phyloP scores from a whole-genome alignment of 805 yeast genomes.

The Lipomyces starkeyi region DNA sequence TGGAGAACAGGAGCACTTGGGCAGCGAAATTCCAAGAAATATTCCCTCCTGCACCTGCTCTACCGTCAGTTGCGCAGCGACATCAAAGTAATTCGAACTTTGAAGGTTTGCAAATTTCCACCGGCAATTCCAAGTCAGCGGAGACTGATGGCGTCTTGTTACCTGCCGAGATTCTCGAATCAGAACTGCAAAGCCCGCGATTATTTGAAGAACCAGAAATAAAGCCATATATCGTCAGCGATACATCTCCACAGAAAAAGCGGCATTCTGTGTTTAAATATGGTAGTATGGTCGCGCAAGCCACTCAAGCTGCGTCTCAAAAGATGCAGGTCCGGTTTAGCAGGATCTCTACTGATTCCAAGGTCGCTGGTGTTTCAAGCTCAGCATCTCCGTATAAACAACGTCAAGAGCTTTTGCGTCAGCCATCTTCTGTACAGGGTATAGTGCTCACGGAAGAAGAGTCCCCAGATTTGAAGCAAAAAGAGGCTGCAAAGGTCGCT shows the following conservation, averaged over 20 bases:
- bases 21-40: slow-evolving; percentile 17
- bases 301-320: not conserved
- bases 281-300: slow-evolving; percentile 8
- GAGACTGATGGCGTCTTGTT: slow-evolving; percentile 11
- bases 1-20: slow-evolving; percentile 29
- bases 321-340: slow-evolving; percentile 3
- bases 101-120: slow-evolving; percentile 26
- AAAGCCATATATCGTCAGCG: slow-evolving; percentile 24
- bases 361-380: not conserved
- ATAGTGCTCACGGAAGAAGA: not conserved
- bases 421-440: not conserved
- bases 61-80: slow-evolving; percentile 19
- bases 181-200: slow-evolving; percentile 31
- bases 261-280: slow-evolving; percentile 27
- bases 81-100: not conserved
- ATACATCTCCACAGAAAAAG: slow-evolving; percentile 32
- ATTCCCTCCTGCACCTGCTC: slow-evolving; percentile 30
- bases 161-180: slow-evolving; percentile 26
- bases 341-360: slow-evolving; percentile 22
- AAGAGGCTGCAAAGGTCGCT: not conserved
- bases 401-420: not conserved
- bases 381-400: not conserved
- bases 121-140: not conserved
- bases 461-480: not conserved
- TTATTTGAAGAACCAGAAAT: slow-evolving; percentile 32